Percentiles rank a stretch among this genome's conserved stretches.
Conservation (phyloP, 1,139 yeast species). For the Kodamaea arcana region DNA sequence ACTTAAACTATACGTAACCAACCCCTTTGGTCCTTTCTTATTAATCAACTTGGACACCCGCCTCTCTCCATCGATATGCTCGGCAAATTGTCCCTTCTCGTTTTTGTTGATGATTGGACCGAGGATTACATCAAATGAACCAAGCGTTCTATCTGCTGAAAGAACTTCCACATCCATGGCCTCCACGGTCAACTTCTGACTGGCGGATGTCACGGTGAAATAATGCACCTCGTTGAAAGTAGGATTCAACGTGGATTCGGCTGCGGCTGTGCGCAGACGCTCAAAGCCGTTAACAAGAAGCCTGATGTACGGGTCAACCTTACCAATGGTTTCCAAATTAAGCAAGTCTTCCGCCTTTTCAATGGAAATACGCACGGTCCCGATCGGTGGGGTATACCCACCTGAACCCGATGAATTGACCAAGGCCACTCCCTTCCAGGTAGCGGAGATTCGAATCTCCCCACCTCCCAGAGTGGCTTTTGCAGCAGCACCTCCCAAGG, state of each 20-base stretch:
- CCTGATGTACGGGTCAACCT: constrained; percentile 87
- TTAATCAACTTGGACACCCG: constrained; percentile 61
- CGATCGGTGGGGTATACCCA: constrained; percentile 89
- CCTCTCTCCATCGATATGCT: constrained; percentile 52
- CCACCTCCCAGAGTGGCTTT: constrained; percentile 71
- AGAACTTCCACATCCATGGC: constrained; percentile 85
- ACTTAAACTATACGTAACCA: constrained; percentile 63
- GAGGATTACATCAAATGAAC: constrained; percentile 69
- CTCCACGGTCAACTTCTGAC: constrained; percentile 78
- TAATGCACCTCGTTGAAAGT: constrained; percentile 82
- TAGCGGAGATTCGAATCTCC: constrained; percentile 61
- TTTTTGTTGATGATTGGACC: constrained; percentile 65
- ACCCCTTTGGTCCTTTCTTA: constrained; percentile 79
- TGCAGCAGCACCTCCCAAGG: too few relatives aligned
- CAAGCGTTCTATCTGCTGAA: constrained; percentile 80
- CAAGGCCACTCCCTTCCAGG: constrained; percentile 85
- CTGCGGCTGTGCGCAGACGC: constrained; percentile 73
- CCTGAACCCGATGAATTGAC: constrained; percentile 62
- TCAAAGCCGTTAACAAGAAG: constrained; percentile 72
- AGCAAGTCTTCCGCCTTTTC: constrained; percentile 69
- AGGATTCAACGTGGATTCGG: constrained; percentile 69
- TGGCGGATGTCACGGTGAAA: constrained; percentile 74
- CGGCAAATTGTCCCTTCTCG: constrained; percentile 62
- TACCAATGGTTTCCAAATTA: constrained; percentile 85
- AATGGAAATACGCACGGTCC: constrained; percentile 75